These are phyloP conservation scores for Elaeis guineensis DNA, from an alignment of 176 grass and related monocot genomes.

Conservation along the genomic window DNA sequence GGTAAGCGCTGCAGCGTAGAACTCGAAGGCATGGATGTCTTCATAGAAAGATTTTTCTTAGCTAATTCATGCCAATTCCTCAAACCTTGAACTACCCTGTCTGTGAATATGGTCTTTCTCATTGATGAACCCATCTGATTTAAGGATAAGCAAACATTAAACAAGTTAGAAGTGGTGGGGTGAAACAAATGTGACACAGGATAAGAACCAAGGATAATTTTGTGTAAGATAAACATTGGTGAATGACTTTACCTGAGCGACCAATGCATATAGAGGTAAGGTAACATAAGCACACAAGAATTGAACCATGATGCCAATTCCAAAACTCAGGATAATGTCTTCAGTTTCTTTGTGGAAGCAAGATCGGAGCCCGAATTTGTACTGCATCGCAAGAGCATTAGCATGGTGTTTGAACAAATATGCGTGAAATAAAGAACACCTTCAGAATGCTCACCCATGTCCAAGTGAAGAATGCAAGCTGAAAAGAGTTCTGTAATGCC, in stretches of 20 bases:
- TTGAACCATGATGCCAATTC: not conserved
- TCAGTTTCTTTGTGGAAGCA: not conserved
- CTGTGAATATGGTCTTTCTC: constrained; percentile 7
- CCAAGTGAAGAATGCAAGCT: constrained; percentile 18
- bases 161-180: too few species aligned
- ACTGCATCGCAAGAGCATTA: not conserved
- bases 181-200: too few species aligned
- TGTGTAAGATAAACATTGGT: too few species aligned
- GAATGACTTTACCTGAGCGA: not conserved
- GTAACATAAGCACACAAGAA: constrained; percentile 14
- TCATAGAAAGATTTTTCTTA: not conserved
- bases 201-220: too few species aligned
- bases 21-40: not conserved
- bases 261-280: constrained; percentile 1
- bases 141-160: not conserved
- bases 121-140: constrained; percentile 11
- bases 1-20: too few species aligned
- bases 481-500: constrained; percentile 14
- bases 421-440: not conserved
- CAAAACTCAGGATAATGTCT: constrained; percentile 7
- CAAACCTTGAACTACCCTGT: not conserved
- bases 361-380: constrained; percentile 1
- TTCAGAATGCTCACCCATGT: not conserved
- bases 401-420: not conserved
- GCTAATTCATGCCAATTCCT: not conserved